Evolutionary conservation across 805 yeast genomes (phyloP), one percentile per base, ranked within the genome.

Genomic region (Candida tammaniensis): DNA sequence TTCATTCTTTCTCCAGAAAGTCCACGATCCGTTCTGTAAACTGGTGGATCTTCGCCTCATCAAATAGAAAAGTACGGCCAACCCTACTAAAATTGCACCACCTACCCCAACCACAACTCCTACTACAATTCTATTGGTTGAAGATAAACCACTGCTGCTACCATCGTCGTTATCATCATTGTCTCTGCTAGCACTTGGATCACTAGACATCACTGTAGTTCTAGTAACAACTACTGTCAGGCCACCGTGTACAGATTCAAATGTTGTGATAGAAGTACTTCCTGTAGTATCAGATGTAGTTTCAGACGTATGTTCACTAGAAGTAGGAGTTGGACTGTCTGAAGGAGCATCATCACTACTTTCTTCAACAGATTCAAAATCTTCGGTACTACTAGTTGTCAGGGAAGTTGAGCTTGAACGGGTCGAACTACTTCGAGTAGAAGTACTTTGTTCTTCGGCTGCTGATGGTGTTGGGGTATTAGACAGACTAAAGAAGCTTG

Each of bases 21-120:
- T 68, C 73, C 73, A 68, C 16, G 70, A 64, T 6, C 64, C 56
- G 27, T 47, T 49, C 20, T 46, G 43, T 17, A 45, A 56, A 33
- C 49, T 53, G 38, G 51, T 54, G 17, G 55, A 47, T 49, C 64
- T 63, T 43, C 49, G 57, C 51, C 55, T 64, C 35, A 64, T 46
- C 44, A 54, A 49, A 51, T 57, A 65, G 25, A 65, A 49, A 13
- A 62, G 46, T 0, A 53, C 65, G 2, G 57, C 39, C 17, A 67
- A 47, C 5, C 61, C 71, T 9, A 66, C 18, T 33, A 68, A 48
- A 25, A 68, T 49, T 5, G 70, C 51, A 7, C 72, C 72, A 29
- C 72, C 72, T 12, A 68, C 69, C 26, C 72, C 72, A 7, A 68
- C 72, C 23, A 67, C 72, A 7, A 68, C 72, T 24, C 74, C 72